phyloP scores from a whole-genome alignment of 2,329 filamentous ascomycete genomes.

The Pestalotiopsis sp. region DNA sequence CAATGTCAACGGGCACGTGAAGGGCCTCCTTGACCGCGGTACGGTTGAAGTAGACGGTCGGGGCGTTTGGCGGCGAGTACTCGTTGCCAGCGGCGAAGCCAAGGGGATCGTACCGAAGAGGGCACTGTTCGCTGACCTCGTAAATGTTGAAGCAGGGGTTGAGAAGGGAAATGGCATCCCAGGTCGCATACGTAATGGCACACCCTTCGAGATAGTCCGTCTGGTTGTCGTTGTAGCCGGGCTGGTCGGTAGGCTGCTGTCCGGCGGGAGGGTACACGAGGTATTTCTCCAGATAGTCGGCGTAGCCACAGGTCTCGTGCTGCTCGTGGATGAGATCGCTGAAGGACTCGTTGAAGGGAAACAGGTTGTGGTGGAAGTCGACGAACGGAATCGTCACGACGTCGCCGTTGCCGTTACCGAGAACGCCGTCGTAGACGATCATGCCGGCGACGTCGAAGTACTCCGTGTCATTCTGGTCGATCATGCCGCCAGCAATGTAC shows the following conservation, averaged over 20 bases:
- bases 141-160: slow-evolving; percentile 86
- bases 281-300: slow-evolving; percentile 60
- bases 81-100: slow-evolving; percentile 16
- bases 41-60: slow-evolving; percentile 50
- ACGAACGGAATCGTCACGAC: slow-evolving; percentile 61
- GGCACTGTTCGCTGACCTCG: slow-evolving; percentile 73
- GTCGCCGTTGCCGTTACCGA: slow-evolving; percentile 52
- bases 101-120: slow-evolving; percentile 66
- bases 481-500: slow-evolving; percentile 74
- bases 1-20: slow-evolving; percentile 28
- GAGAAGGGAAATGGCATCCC: slow-evolving; percentile 50
- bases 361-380: slow-evolving; percentile 61
- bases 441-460: slow-evolving; percentile 72
- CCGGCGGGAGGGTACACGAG: slow-evolving; percentile 71
- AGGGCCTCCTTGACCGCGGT: slow-evolving; percentile 32
- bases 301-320: slow-evolving; percentile 64
- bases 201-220: slow-evolving; percentile 24
- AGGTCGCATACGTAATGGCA: slow-evolving; percentile 59
- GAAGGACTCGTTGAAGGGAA: slow-evolving; percentile 66
- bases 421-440: slow-evolving; percentile 73
- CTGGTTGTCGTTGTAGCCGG: slow-evolving; percentile 44
- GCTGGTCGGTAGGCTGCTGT: slow-evolving; percentile 52
- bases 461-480: slow-evolving; percentile 65
- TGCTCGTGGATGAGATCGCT: slow-evolving; percentile 52
- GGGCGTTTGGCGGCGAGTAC: slow-evolving; percentile 32